Base-by-base conservation (phyloP, 176 grass and related monocot genomes). In the Eremochloa ophiuroides region DNA sequence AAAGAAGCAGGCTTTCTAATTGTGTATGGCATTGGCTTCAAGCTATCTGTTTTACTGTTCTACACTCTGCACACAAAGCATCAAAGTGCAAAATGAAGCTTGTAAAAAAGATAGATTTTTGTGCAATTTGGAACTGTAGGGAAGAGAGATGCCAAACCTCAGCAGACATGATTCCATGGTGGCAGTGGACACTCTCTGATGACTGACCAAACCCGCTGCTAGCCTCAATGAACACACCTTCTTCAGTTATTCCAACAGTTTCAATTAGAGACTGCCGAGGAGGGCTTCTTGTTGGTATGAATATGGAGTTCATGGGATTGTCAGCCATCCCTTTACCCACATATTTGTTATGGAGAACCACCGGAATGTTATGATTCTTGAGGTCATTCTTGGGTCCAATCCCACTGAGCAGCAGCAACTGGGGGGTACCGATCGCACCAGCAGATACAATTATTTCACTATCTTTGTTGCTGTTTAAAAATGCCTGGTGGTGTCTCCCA, bases 261-360 rank as follows among this genome's bases (percentile, higher is more conserved):
- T 97, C 89, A 69, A 97, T 97, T 44, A 97, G 90, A 11, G 94
- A 97, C 62, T 97, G 94, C 18, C 30, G 69, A 27, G 91, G 88
- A 18, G 91, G 91, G 66, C 83, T 89, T 80, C 89, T 93, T 8
- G 94, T 97, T 23, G 94, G 94, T 81, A 97, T 87, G 81, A 97
- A 97, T 59, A 97, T 93, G 22, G 94, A 85, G 78, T 97, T 97
- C 85, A 97, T 93, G 33, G 94, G 94, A 34, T 97, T 97, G 56
- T 97, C 94, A 27, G 91, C 80, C 94, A 97, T 91, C 23, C 88
- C 81, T 61, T 93, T 93, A 7, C 94, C 94, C 18, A 97, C 94
- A 53, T 93, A 67, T 74, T 73, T 85, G 86, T 89, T 97, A 61
- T 89, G 61, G 34, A 91, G 78, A 50, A 93, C 83, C 14, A 89